phyloP scores from a whole-genome alignment of 2,329 filamentous ascomycete species.

The Colletotrichum cordylinicola region DNA sequence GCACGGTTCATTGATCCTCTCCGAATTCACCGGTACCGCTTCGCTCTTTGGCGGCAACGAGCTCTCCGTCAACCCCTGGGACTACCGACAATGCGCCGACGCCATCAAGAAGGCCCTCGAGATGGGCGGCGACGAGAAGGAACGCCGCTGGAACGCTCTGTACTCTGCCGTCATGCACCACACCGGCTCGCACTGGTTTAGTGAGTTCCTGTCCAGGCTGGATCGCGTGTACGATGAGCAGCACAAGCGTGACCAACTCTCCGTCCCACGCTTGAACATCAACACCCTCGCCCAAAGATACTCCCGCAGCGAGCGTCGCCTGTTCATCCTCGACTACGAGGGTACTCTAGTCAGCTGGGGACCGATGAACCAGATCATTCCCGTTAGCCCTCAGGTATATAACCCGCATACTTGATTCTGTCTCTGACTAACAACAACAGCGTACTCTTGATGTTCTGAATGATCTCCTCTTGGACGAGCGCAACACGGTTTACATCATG shows the following conservation, averaged over 20 bases:
- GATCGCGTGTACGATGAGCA: slow-evolving; percentile 83
- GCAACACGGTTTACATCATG: slow-evolving; percentile 93
- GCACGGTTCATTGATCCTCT: slow-evolving; percentile 87
- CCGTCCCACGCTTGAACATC: slow-evolving; percentile 83
- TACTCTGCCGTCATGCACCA: slow-evolving; percentile 78
- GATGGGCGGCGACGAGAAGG: slow-evolving; percentile 78
- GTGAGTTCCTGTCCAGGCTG: slow-evolving; percentile 74
- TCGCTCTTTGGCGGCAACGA: slow-evolving; percentile 83
- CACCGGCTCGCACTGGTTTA: slow-evolving; percentile 87
- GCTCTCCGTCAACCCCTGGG: slow-evolving; percentile 92
- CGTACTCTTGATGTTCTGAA: slow-evolving; percentile 83
- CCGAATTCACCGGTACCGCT: slow-evolving; percentile 92
- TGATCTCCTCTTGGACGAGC: slow-evolving; percentile 79
- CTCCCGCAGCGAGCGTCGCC: slow-evolving; percentile 65
- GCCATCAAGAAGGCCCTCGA: slow-evolving; percentile 85
- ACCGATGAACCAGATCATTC: slow-evolving; percentile 81
- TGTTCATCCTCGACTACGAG: slow-evolving; percentile 94
- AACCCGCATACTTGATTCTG: slow-evolving; percentile 18
- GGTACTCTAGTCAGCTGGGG: slow-evolving; percentile 90
- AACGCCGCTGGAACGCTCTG: slow-evolving; percentile 75
- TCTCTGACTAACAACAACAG: slow-evolving; percentile 41
- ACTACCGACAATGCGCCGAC: slow-evolving; percentile 86
- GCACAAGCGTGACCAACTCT: slow-evolving; percentile 81
- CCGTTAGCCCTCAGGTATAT: slow-evolving; percentile 74
- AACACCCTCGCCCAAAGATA: slow-evolving; percentile 71